These are phyloP conservation scores for Pestalotiopsis sp. DNA, from an alignment of 2,329 filamentous ascomycete genomes.

Conservation along the genomic window DNA sequence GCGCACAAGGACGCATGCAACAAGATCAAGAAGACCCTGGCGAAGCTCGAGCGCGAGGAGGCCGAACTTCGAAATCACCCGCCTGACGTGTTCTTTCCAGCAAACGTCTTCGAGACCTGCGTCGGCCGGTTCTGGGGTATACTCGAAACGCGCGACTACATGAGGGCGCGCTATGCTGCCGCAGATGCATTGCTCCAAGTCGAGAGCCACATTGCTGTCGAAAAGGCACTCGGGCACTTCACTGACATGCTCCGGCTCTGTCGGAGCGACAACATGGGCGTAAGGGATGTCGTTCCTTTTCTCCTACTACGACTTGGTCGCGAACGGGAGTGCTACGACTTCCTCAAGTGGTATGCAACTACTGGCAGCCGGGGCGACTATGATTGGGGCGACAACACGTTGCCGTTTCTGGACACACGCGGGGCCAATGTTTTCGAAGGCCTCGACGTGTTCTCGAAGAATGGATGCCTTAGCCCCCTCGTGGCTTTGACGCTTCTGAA, in stretches of 20 bases:
- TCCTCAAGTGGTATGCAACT: conserved; percentile 37
- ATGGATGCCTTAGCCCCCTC: not conserved
- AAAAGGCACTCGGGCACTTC: conserved; percentile 40
- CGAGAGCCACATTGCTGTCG: conserved; percentile 36
- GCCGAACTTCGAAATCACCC: conserved; percentile 34
- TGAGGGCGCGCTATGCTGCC: conserved; percentile 38
- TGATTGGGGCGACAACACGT: conserved; percentile 35
- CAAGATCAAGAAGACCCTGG: conserved; percentile 33
- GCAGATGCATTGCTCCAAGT: conserved; percentile 35
- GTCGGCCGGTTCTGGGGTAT: conserved; percentile 47
- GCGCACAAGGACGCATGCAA: conserved; percentile 44
- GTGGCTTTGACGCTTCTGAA: conserved; percentile 6
- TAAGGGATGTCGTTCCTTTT: conserved; percentile 42
- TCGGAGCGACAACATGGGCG: conserved; percentile 46
- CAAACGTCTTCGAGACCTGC: conserved; percentile 38
- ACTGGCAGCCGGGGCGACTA: conserved; percentile 25
- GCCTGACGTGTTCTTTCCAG: conserved; percentile 26
- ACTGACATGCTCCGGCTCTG: conserved; percentile 47
- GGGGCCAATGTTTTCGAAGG: conserved; percentile 19
- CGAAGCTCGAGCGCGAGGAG: conserved; percentile 37
- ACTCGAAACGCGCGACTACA: conserved; percentile 44
- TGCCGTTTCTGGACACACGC: conserved; percentile 26
- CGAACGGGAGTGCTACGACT: conserved; percentile 55
- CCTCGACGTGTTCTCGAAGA: not conserved
- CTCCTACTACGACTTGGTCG: conserved; percentile 46